A percentile compares a stretch with the other conserved stretches of the same genome.
Conservation (phyloP, 805 yeast species). For the Yamadazyma takamatsuzukensis region DNA sequence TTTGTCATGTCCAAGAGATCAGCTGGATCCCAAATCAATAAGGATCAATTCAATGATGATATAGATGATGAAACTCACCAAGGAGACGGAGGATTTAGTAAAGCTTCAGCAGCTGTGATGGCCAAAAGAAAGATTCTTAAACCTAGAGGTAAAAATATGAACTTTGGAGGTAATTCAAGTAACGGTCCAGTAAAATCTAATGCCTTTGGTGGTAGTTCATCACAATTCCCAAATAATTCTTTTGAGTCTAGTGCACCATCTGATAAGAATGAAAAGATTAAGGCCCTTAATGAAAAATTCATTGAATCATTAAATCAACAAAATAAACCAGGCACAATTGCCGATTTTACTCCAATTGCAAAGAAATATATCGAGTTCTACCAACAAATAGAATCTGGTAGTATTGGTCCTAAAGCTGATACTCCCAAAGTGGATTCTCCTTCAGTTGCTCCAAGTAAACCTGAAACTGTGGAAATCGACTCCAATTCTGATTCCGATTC, state of each 20-base stretch:
- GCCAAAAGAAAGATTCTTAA: conserved; percentile 67
- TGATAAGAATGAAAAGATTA: conserved; percentile 46
- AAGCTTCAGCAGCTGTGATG: conserved; percentile 60
- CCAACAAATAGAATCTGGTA: conserved; percentile 15
- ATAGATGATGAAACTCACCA: conserved; percentile 5
- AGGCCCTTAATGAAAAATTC: conserved; percentile 65
- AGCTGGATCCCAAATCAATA: conserved; percentile 62
- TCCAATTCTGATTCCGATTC: conserved; percentile 17
- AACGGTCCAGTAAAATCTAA: too few relatives aligned
- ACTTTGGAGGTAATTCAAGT: too few relatives aligned
- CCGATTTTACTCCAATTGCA: conserved; percentile 53
- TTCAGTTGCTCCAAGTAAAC: not conserved
- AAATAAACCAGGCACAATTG: conserved; percentile 43
- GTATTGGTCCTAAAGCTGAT: not conserved
- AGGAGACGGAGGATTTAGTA: conserved; percentile 20
- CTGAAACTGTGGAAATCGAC: not conserved
- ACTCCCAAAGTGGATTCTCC: not conserved
- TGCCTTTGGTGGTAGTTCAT: too few relatives aligned
- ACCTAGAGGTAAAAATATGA: conserved; percentile 41
- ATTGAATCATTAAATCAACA: conserved; percentile 43
- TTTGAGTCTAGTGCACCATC: not conserved
- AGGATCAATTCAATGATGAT: conserved; percentile 34
- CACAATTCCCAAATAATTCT: not conserved
- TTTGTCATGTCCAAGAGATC: conserved; percentile 74
- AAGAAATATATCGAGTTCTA: conserved; percentile 58